Conservation (phyloP, 306 rosid genomes). For the Fagus sylvatica region DNA sequence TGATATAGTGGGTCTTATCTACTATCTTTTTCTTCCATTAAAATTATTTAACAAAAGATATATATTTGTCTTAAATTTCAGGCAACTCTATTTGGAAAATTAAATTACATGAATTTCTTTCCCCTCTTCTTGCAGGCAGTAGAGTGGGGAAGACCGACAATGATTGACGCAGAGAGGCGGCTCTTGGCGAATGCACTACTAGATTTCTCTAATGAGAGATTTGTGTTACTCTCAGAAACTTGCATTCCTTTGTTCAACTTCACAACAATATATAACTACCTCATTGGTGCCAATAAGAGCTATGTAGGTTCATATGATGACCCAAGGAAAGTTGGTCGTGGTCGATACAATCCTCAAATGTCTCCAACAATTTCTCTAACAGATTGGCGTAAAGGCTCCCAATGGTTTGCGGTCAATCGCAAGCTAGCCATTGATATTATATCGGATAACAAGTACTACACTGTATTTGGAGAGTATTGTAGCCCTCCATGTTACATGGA, state of each 20-base stretch:
- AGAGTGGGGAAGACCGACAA: conserved; percentile 45
- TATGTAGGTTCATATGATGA: conserved; percentile 49
- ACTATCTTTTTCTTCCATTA: too few relatives aligned
- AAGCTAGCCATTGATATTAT: conserved; percentile 36
- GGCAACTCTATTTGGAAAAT: too few relatives aligned
- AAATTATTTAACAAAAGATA: too few relatives aligned
- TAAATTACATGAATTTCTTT: neutral
- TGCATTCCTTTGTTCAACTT: conserved; percentile 59
- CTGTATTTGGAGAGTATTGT: conserved; percentile 38
- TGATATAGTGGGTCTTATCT: too few relatives aligned
- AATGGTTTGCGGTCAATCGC: conserved; percentile 50
- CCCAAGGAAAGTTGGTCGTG: conserved; percentile 44
- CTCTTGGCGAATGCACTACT: conserved; percentile 53
- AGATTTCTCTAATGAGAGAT: conserved; percentile 48
- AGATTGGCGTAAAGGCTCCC: conserved; percentile 62
- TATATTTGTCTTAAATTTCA: too few relatives aligned
- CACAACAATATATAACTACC: conserved; percentile 36
- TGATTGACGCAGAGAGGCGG: conserved; percentile 57
- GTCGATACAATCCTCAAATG: conserved; percentile 52
- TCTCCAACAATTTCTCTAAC: conserved; percentile 22
- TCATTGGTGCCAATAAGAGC: conserved; percentile 24
- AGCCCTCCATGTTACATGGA: conserved; percentile 58
- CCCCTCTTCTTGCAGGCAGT: conserved; percentile 28
- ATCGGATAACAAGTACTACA: conserved; percentile 43
- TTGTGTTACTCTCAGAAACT: conserved; percentile 43